phyloP scores from a whole-genome alignment of 2,329 filamentous ascomycete genomes.

The Alternaria dauci region DNA sequence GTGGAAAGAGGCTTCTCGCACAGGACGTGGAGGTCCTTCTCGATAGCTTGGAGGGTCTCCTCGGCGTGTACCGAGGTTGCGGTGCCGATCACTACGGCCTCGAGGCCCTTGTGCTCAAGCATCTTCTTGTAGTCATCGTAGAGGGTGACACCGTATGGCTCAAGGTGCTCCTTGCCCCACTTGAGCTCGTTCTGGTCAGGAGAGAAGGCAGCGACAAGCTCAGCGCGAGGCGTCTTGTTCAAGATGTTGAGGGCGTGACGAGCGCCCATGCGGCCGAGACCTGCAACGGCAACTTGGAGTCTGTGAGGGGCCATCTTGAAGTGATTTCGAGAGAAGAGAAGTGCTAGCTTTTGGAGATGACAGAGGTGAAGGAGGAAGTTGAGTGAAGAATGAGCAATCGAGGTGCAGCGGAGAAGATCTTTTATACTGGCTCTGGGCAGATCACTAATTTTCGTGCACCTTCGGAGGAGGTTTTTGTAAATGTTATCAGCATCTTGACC shows the following conservation, averaged over 20 bases:
- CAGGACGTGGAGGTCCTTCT: constrained; percentile 49
- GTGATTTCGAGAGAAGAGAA: not conserved
- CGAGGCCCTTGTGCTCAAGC: constrained; percentile 52
- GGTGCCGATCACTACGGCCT: constrained; percentile 55
- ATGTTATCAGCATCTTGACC: constrained; percentile 2
- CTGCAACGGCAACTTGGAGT: constrained; percentile 57
- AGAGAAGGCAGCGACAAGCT: constrained; percentile 61
- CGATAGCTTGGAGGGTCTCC: constrained; percentile 46
- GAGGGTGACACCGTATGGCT: constrained; percentile 55
- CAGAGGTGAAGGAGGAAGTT: not conserved
- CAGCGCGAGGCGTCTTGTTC: constrained; percentile 56
- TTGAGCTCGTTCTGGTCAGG: constrained; percentile 56
- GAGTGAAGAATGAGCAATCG: not conserved
- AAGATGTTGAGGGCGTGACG: constrained; percentile 62
- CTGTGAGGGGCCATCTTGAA: constrained; percentile 31
- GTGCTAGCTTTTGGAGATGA: not conserved
- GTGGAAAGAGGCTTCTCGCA: constrained; percentile 53
- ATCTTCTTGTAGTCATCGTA: constrained; percentile 60
- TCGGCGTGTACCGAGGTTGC: constrained; percentile 48
- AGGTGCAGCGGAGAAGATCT: not conserved
- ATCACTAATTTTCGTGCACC: constrained; percentile 1
- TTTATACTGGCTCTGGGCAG: constrained; percentile 3
- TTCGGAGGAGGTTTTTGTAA: constrained; percentile 15
- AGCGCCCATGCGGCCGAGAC: constrained; percentile 63
- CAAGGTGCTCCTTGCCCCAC: constrained; percentile 57